Conservation (phyloP, 2,329 filamentous ascomycete genomes). For the Waltergamsia citrina region DNA sequence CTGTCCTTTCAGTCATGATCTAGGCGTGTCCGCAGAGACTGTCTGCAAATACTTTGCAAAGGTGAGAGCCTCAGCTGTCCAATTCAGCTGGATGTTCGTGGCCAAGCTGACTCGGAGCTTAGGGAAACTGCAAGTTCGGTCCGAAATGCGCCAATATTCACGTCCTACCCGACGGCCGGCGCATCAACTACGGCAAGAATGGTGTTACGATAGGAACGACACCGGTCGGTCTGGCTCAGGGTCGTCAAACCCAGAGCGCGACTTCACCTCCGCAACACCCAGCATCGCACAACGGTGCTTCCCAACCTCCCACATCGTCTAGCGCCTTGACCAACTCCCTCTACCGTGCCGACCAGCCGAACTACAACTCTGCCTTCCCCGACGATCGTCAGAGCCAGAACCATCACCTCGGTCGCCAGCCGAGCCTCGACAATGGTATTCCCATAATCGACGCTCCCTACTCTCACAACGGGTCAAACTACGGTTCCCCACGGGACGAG, state of each 20-base stretch:
- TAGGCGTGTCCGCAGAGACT: conserved; percentile 74
- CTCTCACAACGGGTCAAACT: conserved; percentile 48
- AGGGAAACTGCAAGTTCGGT: conserved; percentile 99
- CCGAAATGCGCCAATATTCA: conserved; percentile 96
- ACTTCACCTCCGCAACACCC: too few relatives aligned
- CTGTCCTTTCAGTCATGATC: conserved; percentile 93
- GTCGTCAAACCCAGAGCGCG: not conserved
- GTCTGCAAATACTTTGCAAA: conserved; percentile 99
- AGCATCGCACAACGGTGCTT: conserved; percentile 27
- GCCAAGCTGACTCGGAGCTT: conserved; percentile 2
- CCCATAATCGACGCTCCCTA: conserved; percentile 51
- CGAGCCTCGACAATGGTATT: conserved; percentile 44
- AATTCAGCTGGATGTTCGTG: not conserved
- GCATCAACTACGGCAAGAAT: conserved; percentile 73
- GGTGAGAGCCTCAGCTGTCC: too few relatives aligned
- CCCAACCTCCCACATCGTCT: conserved; percentile 50
- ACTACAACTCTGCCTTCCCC: conserved; percentile 26
- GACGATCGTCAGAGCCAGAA: conserved; percentile 26
- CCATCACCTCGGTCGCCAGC: conserved; percentile 35
- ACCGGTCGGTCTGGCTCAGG: conserved; percentile 39
- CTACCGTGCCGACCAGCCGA: conserved; percentile 32
- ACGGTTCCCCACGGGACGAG: conserved; percentile 76
- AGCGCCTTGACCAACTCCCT: conserved; percentile 55
- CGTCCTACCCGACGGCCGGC: conserved; percentile 83
- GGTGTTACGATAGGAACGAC: conserved; percentile 55